Percentiles rank a stretch among this genome's conserved stretches.
Conservation (phyloP, 2,329 filamentous ascomycete genomes). For the Gremmenia infestans region DNA sequence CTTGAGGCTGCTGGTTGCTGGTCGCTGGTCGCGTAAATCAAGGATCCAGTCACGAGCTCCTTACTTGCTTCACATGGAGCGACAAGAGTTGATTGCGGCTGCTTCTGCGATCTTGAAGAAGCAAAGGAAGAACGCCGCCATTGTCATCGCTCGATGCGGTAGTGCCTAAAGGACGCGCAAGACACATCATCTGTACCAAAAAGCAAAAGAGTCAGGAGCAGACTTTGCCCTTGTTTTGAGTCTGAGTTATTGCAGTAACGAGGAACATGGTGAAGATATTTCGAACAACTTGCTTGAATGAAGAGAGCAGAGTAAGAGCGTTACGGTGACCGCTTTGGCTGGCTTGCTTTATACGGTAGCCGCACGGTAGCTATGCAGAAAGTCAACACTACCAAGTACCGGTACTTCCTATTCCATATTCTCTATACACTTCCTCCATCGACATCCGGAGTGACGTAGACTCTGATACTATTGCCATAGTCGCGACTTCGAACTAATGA, state of each 20-base stretch:
- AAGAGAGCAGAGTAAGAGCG: too few species aligned
- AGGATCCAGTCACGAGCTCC: conserved; percentile 72
- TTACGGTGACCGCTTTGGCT: neutral
- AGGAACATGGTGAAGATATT: too few species aligned
- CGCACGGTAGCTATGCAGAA: conserved; percentile 39
- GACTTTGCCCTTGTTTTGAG: conserved; percentile 65
- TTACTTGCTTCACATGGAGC: conserved; percentile 62
- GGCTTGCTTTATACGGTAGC: conserved; percentile 47
- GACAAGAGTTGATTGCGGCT: conserved; percentile 54
- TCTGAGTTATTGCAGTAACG: conserved; percentile 57
- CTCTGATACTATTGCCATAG: conserved; percentile 50
- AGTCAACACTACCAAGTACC: conserved; percentile 57
- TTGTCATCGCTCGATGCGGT: conserved; percentile 67
- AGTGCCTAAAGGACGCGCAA: conserved; percentile 63
- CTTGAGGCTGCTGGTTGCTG: conserved; percentile 51
- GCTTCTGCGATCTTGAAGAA: conserved; percentile 57
- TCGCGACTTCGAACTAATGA: conserved; percentile 40
- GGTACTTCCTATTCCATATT: conserved; percentile 49
- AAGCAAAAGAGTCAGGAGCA: conserved; percentile 59
- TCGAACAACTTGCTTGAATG: too few species aligned
- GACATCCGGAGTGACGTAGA: conserved; percentile 49
- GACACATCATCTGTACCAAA: conserved; percentile 59
- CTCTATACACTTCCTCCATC: conserved; percentile 63
- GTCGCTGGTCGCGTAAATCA: conserved; percentile 64
- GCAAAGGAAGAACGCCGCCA: conserved; percentile 48